A percentile compares a stretch with the other conserved stretches of the same genome.
phyloP scores from a whole-genome alignment of 768 basidiomycete genomes.

The Xanthoconium stramineum region DNA sequence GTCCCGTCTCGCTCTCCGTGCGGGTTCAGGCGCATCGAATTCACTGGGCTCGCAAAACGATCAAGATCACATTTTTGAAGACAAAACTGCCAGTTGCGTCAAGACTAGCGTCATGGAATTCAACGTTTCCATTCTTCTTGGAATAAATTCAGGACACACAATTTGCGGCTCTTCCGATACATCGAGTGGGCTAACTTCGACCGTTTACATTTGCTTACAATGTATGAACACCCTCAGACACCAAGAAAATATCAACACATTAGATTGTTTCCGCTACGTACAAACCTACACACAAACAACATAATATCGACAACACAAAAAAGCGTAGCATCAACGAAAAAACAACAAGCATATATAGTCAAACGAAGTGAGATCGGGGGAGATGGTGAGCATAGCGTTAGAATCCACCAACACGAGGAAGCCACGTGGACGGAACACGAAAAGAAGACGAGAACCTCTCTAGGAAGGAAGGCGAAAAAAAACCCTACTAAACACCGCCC shows the following conservation, averaged over 20 bases:
- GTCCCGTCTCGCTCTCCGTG: too few relatives aligned
- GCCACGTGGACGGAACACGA: neutral
- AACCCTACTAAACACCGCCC: neutral
- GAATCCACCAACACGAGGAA: neutral
- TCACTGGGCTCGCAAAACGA: too few relatives aligned
- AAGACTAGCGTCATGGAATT: too few relatives aligned
- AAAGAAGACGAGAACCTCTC: neutral
- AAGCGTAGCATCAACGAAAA: constrained; percentile 2
- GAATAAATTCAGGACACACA: too few relatives aligned
- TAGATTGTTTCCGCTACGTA: neutral
- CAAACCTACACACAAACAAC: constrained; percentile 6
- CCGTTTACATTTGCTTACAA: too few relatives aligned
- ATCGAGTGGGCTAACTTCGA: too few relatives aligned
- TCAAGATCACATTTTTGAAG: too few relatives aligned
- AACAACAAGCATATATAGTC: neutral
- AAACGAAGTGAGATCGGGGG: neutral
- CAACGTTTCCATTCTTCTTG: too few relatives aligned
- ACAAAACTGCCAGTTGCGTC: too few relatives aligned
- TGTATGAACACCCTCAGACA: neutral
- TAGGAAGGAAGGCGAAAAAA: too few relatives aligned
- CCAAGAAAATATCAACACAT: neutral
- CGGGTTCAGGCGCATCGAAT: too few relatives aligned
- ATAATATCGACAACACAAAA: neutral
- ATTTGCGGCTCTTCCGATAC: too few relatives aligned
- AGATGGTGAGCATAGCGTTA: neutral